Evolutionary conservation across 2,329 filamentous ascomycete species (phyloP).

Genomic region (Alternaria triticina): DNA sequence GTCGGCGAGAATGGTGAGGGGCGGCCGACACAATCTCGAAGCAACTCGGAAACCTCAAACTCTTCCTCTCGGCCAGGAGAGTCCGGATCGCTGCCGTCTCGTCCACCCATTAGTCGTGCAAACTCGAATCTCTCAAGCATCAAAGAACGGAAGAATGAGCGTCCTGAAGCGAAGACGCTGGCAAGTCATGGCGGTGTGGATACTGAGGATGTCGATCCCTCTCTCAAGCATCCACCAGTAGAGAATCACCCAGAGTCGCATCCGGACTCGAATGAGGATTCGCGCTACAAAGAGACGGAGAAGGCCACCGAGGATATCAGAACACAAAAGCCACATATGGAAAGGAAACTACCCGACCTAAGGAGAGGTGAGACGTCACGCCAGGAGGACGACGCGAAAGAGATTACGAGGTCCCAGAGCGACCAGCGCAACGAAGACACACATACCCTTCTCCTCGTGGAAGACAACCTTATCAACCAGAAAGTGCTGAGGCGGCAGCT

Average conservation of each 20-base stretch:
- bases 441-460: conserved; percentile 51
- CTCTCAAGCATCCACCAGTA: conserved; percentile 43
- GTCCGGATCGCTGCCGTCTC: conserved; percentile 9
- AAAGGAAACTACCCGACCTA: conserved; percentile 19
- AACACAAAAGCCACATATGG: conserved; percentile 9
- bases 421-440: conserved; percentile 20
- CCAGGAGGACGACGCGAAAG: conserved; percentile 25
- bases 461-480: conserved; percentile 59
- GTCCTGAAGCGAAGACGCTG: conserved; percentile 7
- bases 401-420: conserved; percentile 28
- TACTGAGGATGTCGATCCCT: conserved; percentile 21
- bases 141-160: conserved; percentile 29
- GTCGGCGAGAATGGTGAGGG: conserved; percentile 28
- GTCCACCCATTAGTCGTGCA: conserved; percentile 36
- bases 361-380: conserved; percentile 33
- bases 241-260: conserved; percentile 38
- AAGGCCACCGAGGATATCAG: conserved; percentile 19
- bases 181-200: conserved; percentile 19
- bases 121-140: conserved; percentile 38
- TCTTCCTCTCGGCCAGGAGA: conserved; percentile 11
- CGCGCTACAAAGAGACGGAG: conserved; percentile 32
- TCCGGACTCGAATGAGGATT: conserved; percentile 26
- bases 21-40: conserved; percentile 34
- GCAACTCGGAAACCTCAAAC: conserved; percentile 29
- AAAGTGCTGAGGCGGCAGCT: conserved; percentile 58